phyloP scores from a whole-genome alignment of 495 filamentous ascomycete species.

The Hyaloscypha bicolor region DNA sequence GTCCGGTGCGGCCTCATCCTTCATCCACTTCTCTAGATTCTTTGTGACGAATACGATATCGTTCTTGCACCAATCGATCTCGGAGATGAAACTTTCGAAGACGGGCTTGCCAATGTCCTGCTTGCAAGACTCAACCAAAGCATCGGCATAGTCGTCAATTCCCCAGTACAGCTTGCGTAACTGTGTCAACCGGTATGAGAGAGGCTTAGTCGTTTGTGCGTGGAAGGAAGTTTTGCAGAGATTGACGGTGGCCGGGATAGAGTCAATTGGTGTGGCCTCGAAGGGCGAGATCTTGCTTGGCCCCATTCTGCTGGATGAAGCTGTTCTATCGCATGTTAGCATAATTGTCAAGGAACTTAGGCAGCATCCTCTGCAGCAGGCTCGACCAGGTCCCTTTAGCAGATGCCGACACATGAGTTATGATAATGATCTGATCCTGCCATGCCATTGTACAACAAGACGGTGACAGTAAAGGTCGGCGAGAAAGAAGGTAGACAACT shows the following conservation, averaged over 20 bases:
- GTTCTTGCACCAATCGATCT: conserved; percentile 72
- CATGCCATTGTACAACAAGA: background rate
- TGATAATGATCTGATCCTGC: no score
- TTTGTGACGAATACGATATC: conserved; percentile 77
- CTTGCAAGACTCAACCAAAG: conserved; percentile 68
- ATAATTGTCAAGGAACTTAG: background rate
- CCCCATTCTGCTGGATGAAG: conserved; percentile 14
- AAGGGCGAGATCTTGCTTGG: conserved; percentile 55
- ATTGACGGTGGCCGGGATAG: conserved; percentile 61
- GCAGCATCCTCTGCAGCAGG: background rate
- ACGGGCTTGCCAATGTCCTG: conserved; percentile 73
- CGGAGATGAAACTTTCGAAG: conserved; percentile 70
- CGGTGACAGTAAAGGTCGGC: background rate
- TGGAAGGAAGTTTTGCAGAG: conserved; percentile 65
- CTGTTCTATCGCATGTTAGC: background rate
- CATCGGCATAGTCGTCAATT: conserved; percentile 71
- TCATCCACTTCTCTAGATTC: conserved; percentile 77
- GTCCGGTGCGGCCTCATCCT: conserved; percentile 74
- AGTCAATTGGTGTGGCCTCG: conserved; percentile 65
- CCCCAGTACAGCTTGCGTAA: conserved; percentile 94
- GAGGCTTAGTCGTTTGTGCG: conserved; percentile 75
- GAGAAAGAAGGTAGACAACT: background rate
- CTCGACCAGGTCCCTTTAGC: no score
- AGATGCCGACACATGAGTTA: no score
- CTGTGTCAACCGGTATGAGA: conserved; percentile 81